Percentiles rank a stretch among this genome's conserved stretches.
phyloP scores from a whole-genome alignment of 495 filamentous ascomycete species.

The Saxophila tyrrhenica region DNA sequence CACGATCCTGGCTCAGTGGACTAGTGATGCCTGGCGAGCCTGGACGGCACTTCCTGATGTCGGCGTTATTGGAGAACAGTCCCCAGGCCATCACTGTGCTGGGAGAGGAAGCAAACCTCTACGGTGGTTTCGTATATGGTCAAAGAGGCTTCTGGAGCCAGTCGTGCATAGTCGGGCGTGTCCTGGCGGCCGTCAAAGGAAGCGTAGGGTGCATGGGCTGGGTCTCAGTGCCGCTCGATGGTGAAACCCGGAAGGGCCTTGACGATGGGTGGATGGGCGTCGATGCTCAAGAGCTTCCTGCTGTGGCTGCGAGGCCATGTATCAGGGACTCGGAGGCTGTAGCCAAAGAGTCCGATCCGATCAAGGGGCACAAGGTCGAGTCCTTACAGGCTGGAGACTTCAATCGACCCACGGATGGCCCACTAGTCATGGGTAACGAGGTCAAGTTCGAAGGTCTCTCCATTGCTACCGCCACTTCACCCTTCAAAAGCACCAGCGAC shows the following conservation, averaged over 20 bases:
- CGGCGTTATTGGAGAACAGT: conserved; percentile 67
- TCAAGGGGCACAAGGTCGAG: conserved; percentile 38
- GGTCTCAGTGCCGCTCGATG: conserved; percentile 50
- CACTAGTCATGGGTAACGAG: conserved; percentile 8
- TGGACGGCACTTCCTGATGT: conserved; percentile 65
- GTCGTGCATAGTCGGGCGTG: conserved; percentile 60
- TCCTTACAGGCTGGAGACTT: conserved; percentile 47
- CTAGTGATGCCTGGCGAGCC: conserved; percentile 67
- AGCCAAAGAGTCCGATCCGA: conserved; percentile 40
- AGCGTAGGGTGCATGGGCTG: conserved; percentile 70
- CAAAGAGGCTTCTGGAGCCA: conserved; percentile 76
- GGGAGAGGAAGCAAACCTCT: conserved; percentile 59
- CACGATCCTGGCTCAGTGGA: conserved; percentile 65
- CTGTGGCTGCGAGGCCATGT: conserved; percentile 16
- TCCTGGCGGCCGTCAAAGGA: conserved; percentile 53
- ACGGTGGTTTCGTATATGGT: conserved; percentile 64
- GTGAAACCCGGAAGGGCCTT: conserved; percentile 31
- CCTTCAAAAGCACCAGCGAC: background rate
- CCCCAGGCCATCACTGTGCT: conserved; percentile 49
- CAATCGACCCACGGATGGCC: conserved; percentile 40
- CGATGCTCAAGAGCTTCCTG: conserved; percentile 23
- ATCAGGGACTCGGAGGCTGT: conserved; percentile 28
- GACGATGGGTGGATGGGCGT: conserved; percentile 56
- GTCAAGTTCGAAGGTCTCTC: conserved; percentile 11
- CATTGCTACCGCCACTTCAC: background rate